Evolutionary conservation across 306 rosid species (phyloP).

Genomic region (Gillenia trifoliata): DNA sequence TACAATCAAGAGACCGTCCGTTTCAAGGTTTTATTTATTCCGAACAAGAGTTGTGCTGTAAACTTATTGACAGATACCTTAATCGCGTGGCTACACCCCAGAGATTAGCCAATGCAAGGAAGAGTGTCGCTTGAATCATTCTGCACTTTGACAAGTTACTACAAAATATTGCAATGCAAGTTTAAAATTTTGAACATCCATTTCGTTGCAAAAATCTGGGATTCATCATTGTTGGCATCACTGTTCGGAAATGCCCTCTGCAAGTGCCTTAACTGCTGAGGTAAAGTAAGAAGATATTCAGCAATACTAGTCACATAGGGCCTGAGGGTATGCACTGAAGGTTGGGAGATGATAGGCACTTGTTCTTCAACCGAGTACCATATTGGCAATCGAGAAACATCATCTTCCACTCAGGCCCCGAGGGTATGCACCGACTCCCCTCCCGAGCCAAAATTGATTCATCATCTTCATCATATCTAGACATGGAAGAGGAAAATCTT

Average conservation of each 20-base stretch:
- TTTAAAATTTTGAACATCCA: slow-evolving; percentile 99
- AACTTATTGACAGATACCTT: slow-evolving; percentile 51
- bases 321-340: slow-evolving; percentile 91
- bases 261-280: slow-evolving; percentile 97
- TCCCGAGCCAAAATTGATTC: no score
- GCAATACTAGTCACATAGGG: slow-evolving; percentile 85
- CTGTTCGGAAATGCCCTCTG: slow-evolving; percentile 86
- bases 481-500: no score
- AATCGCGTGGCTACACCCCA: slow-evolving; percentile 79
- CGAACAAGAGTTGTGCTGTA: not conserved
- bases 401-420: no score
- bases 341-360: slow-evolving; percentile 81
- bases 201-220: slow-evolving; percentile 97
- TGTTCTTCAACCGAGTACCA: slow-evolving; percentile 93
- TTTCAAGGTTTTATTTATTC: slow-evolving; percentile 56
- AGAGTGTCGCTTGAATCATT: not conserved
- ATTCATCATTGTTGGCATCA: slow-evolving; percentile 75
- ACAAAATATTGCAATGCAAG: not conserved
- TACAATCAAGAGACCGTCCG: slow-evolving; percentile 81
- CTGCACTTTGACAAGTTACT: not conserved
- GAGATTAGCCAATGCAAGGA: slow-evolving; percentile 67
- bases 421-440: no score
- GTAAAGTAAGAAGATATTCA: slow-evolving; percentile 93
- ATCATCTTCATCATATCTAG: no score
- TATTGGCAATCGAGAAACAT: slow-evolving; percentile 75